Evolutionary conservation across 352 stramenopile species (phyloP).

Genomic region (Globisporangium polare): DNA sequence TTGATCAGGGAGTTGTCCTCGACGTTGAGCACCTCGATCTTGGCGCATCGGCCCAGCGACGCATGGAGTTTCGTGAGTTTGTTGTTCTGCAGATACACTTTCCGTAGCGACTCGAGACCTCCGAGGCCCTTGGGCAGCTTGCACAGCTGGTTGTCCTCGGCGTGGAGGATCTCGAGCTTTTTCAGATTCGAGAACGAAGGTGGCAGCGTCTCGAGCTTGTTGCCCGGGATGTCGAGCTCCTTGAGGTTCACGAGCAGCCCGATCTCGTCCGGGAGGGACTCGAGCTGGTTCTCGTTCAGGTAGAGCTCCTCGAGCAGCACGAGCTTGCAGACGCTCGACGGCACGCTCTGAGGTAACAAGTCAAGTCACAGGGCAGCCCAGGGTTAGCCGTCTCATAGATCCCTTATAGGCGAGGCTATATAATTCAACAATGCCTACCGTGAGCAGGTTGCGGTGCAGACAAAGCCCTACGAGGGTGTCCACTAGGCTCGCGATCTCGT

Average conservation of each 20-base stretch:
- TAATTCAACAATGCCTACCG: slow-evolving; percentile 18
- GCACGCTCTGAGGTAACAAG: slow-evolving; percentile 36
- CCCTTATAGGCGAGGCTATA: background rate
- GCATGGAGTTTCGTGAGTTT: slow-evolving; percentile 72
- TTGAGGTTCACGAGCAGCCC: slow-evolving; percentile 67
- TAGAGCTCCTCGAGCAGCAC: slow-evolving; percentile 81
- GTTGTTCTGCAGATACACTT: slow-evolving; percentile 87
- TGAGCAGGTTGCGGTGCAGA: slow-evolving; percentile 78
- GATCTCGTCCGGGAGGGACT: slow-evolving; percentile 65
- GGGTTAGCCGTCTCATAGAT: background rate
- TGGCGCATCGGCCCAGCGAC: slow-evolving; percentile 65
- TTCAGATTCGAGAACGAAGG: slow-evolving; percentile 60
- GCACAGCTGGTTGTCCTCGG: slow-evolving; percentile 64
- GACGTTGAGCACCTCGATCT: slow-evolving; percentile 82
- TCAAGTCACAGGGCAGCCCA: background rate
- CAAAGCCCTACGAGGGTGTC: slow-evolving; percentile 61
- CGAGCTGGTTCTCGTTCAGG: slow-evolving; percentile 71
- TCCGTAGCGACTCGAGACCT: slow-evolving; percentile 55
- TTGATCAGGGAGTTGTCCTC: slow-evolving; percentile 81
- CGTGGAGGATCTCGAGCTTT: slow-evolving; percentile 80
- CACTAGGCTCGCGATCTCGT: slow-evolving; percentile 39
- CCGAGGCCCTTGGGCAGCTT: slow-evolving; percentile 81
- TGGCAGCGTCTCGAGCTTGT: slow-evolving; percentile 60
- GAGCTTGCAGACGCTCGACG: slow-evolving; percentile 58
- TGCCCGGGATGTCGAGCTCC: slow-evolving; percentile 74